A percentile compares a stretch with the other conserved stretches of the same genome.
These are phyloP conservation scores for Fragaria vesca DNA, from an alignment of 306 rosid species.

Conservation along the genomic window DNA sequence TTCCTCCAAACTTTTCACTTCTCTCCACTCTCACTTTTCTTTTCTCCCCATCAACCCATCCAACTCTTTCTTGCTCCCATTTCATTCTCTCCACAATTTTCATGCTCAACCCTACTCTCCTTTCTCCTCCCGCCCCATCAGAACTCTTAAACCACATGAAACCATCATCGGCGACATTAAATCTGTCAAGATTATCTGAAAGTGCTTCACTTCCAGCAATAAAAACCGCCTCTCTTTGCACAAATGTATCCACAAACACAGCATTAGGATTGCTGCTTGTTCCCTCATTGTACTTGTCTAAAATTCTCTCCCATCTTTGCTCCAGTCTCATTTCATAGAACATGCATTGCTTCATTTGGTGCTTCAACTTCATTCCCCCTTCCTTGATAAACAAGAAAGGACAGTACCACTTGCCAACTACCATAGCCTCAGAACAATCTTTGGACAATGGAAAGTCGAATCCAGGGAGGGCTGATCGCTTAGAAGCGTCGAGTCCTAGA, in stretches of 20 bases:
- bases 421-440: constrained; percentile 27
- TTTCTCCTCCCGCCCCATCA: constrained; percentile 29
- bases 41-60: constrained; percentile 33
- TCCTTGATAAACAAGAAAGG: constrained; percentile 69
- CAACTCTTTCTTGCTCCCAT: constrained; percentile 41
- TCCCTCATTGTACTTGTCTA: constrained; percentile 25
- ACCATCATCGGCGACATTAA: constrained; percentile 15
- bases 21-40: constrained; percentile 34
- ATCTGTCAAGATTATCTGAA: constrained; percentile 11
- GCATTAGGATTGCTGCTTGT: constrained; percentile 1
- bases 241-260: constrained; percentile 41
- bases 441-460: constrained; percentile 27
- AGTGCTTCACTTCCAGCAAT: constrained; percentile 39
- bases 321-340: constrained; percentile 67
- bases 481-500: constrained; percentile 40
- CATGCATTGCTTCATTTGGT: constrained; percentile 44
- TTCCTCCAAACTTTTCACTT: constrained; percentile 51
- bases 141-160: constrained; percentile 46
- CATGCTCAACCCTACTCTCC: constrained; percentile 46
- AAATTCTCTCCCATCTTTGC: constrained; percentile 63
- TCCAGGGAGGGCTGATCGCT: constrained; percentile 39
- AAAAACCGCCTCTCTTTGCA: constrained; percentile 43
- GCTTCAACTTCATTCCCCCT: constrained; percentile 43
- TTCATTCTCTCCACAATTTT: constrained; percentile 58
- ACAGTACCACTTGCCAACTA: constrained; percentile 71